These are phyloP conservation scores for Rhodotorula kratochvilovae DNA, from an alignment of 768 basidiomycete genomes.

Conservation along the genomic window DNA sequence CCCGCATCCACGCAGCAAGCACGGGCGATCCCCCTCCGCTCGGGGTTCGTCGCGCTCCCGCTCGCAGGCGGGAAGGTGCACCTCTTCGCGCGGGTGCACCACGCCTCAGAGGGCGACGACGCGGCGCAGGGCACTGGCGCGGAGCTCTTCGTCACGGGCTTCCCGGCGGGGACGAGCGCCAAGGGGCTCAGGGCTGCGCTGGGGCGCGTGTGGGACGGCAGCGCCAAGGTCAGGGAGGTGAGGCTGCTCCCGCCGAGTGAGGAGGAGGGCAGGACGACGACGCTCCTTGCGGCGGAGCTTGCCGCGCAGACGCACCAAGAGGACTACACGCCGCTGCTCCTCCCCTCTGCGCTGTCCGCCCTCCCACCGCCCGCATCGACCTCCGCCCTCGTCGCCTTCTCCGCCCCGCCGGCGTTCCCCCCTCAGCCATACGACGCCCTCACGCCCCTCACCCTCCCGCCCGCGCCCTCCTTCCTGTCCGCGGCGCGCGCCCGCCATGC, in stretches of 20 bases:
- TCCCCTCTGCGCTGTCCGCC: neutral
- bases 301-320: too few species aligned
- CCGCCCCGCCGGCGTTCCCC: conserved; percentile 18
- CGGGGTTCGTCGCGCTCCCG: conserved; percentile 34
- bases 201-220: conserved; percentile 7
- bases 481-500: neutral
- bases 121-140: neutral
- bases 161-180: conserved; percentile 16
- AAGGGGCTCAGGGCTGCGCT: conserved; percentile 23
- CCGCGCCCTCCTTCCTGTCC: conserved; percentile 10
- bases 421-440: conserved; percentile 13
- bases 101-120: neutral
- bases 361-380: neutral
- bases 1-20: neutral
- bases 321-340: conserved; percentile 1
- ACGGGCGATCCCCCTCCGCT: conserved; percentile 9
- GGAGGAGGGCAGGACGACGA: conserved; percentile 3
- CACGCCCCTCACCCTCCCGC: conserved; percentile 4
- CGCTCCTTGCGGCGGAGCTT: neutral
- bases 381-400: conserved; percentile 29
- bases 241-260: neutral
- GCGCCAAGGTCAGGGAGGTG: neutral
- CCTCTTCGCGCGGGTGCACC: conserved; percentile 31
- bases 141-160: conserved; percentile 30
- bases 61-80: neutral